Evolutionary conservation across 192 early-diverging fungal species (phyloP).

Genomic region (Umbelopsis sp.): DNA sequence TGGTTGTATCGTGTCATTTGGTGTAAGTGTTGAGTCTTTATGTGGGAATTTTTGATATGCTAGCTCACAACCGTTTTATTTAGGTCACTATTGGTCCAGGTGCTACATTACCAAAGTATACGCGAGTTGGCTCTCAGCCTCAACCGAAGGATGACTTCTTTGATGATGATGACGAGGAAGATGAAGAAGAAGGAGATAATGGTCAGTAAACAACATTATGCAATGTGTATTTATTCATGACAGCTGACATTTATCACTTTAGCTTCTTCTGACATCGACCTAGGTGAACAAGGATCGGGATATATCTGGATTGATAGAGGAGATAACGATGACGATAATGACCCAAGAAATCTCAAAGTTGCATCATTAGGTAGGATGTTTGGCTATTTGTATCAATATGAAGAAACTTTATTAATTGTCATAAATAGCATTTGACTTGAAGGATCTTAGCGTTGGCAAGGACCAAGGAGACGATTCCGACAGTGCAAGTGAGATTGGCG

Average conservation of each 20-base stretch:
- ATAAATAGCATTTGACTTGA: conserved; percentile 50
- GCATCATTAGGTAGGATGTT: conserved; percentile 43
- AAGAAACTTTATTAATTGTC: not conserved
- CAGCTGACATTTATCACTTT: not conserved
- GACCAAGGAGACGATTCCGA: conserved; percentile 36
- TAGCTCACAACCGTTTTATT: not conserved
- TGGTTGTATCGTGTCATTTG: conserved; percentile 72
- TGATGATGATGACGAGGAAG: conserved; percentile 48
- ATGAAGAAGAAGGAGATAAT: conserved; percentile 32
- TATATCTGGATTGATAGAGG: conserved; percentile 59
- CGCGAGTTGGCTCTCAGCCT: conserved; percentile 57
- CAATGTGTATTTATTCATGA: too few species aligned
- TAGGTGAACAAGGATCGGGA: conserved; percentile 60
- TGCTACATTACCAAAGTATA: conserved; percentile 63
- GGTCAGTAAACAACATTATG: conserved; percentile 12
- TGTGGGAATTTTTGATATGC: not conserved
- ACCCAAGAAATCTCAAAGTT: conserved; percentile 54
- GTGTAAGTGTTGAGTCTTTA: conserved; percentile 45
- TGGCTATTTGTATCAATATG: not conserved
- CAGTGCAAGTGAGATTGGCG: conserved; percentile 38
- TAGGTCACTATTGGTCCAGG: conserved; percentile 75
- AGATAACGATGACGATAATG: conserved; percentile 56
- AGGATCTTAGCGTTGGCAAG: conserved; percentile 37
- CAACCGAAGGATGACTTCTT: conserved; percentile 36
- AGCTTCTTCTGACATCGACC: conserved; percentile 36